Evolutionary conservation across 2,329 filamentous ascomycete genomes (phyloP).

Genomic region (Aspergillus sp.): DNA sequence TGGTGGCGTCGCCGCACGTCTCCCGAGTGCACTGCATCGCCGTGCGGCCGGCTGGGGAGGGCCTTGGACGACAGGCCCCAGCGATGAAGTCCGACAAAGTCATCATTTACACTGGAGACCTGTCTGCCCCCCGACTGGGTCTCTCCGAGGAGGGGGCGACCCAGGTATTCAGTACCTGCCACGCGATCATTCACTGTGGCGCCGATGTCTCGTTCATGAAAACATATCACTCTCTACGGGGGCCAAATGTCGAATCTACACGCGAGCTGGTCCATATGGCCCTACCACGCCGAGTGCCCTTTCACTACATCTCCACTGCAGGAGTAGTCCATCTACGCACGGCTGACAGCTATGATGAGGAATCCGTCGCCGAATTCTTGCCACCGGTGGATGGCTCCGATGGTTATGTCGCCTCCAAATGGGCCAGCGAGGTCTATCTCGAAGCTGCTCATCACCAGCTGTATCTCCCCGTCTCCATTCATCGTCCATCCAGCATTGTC

Average conservation of each 20-base stretch:
- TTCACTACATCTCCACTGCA: conserved; percentile 33
- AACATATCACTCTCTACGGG: conserved; percentile 28
- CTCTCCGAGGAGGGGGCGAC: conserved; percentile 29
- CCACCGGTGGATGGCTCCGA: conserved; percentile 31
- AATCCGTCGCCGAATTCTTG: conserved; percentile 15
- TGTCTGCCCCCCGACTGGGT: background rate
- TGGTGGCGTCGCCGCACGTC: conserved; percentile 22
- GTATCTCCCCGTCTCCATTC: conserved; percentile 29
- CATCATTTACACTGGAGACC: background rate
- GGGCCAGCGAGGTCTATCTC: conserved; percentile 43
- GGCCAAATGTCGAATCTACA: conserved; percentile 28
- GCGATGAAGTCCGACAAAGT: background rate
- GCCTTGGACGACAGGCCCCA: too few relatives aligned
- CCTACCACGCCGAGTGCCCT: conserved; percentile 25
- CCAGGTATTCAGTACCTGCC: conserved; percentile 10
- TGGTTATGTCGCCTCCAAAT: conserved; percentile 43
- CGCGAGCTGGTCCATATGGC: conserved; percentile 28
- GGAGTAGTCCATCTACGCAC: conserved; percentile 16
- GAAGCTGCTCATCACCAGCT: conserved; percentile 27
- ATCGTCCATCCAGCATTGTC: conserved; percentile 31
- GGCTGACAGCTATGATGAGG: background rate
- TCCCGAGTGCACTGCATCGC: conserved; percentile 47
- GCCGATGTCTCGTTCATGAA: conserved; percentile 26
- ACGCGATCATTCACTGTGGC: conserved; percentile 9
- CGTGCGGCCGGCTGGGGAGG: conserved; percentile 42